A percentile compares a stretch with the other conserved stretches of the same genome.
Conservation (phyloP, 177 flowering plant genomes). For the Telopea speciosissima region DNA sequence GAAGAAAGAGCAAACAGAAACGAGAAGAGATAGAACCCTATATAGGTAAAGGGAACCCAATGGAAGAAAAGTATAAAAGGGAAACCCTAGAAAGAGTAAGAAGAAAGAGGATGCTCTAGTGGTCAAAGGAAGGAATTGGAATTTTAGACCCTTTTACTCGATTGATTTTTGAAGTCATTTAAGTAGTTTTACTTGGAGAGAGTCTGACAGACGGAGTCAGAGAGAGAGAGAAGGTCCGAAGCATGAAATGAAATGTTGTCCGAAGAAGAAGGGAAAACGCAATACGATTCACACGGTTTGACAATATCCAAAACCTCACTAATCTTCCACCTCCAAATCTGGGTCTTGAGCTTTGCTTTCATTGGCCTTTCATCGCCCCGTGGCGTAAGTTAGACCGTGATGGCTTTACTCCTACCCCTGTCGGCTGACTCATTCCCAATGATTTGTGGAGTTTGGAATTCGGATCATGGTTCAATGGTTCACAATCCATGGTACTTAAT, state of each 20-base stretch:
- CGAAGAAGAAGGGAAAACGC: conserved; percentile 1
- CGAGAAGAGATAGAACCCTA: not conserved
- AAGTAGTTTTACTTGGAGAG: not conserved
- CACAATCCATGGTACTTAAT: too few relatives aligned
- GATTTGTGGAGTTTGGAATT: too few relatives aligned
- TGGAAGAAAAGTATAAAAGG: conserved; percentile 3
- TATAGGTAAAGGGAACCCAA: not conserved
- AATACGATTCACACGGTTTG: conserved; percentile 13
- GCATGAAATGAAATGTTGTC: too few relatives aligned
- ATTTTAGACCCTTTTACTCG: too few relatives aligned
- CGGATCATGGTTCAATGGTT: too few relatives aligned
- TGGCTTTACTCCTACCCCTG: too few relatives aligned
- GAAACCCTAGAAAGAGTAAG: conserved; percentile 21
- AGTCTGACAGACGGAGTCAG: not conserved
- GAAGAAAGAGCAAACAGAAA: not conserved
- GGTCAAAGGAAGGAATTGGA: conserved; percentile 37
- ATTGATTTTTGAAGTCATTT: too few relatives aligned
- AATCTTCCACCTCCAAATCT: not conserved
- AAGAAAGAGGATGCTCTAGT: conserved; percentile 6
- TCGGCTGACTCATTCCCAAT: too few relatives aligned
- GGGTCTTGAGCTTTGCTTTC: not conserved
- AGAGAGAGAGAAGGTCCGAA: not conserved
- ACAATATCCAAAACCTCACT: not conserved
- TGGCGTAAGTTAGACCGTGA: not conserved
- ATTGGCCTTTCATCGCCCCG: not conserved